Base-by-base conservation (phyloP, 2,329 filamentous ascomycete genomes). In the Plectosphaerella sp. region DNA sequence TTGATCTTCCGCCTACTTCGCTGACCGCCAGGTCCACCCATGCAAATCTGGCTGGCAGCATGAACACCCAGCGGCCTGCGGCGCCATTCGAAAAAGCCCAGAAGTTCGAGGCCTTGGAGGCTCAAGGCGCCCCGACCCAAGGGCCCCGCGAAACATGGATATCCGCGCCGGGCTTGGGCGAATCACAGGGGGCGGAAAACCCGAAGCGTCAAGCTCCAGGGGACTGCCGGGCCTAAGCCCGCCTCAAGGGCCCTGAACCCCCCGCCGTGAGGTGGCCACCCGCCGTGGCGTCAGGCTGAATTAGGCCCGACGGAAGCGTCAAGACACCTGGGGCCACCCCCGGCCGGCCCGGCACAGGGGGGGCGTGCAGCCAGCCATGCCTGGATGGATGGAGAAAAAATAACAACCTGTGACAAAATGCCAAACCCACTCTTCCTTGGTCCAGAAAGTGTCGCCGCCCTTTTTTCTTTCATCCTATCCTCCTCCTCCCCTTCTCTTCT, bases 391-490 rank as follows among this genome's bases (percentile, higher is more conserved):
- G 42, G 24, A 35, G 50, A 15, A 56, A 54, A 49, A 54, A 57
- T 56, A 57, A 56, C 51, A 56, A 52, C 52, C 28, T 33, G 28
- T 33, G 49, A 43, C 52, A 52, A 56, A 57, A 54, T 55, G 50
- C 50, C 52, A 52, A 49, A 42, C 22, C 39, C 47, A 20, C 7
- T 16, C 28, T 49, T 52, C 54, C 52, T 25, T 33, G 8, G 28
- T 9, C 11, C 28, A 9, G 11, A 12, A 28, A 33, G 28, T 33
- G 28, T 33, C 8, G 28, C 28, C 28, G 28, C 42, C 22, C 47
- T 47, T 48, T 53, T 51, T 45, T 49, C 48, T 50, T 48, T 45
- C 52, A 16, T 18, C 11, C 37, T 41, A 15, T 15, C n/a, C 41
- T 54, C 57, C 50, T 50, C 47, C 54, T 48, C 45, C 48, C 49